A percentile compares a stretch with the other conserved stretches of the same genome.
These are phyloP conservation scores for Aspergillus coremiiformis DNA, from an alignment of 495 filamentous ascomycete species.

Conservation along the genomic window DNA sequence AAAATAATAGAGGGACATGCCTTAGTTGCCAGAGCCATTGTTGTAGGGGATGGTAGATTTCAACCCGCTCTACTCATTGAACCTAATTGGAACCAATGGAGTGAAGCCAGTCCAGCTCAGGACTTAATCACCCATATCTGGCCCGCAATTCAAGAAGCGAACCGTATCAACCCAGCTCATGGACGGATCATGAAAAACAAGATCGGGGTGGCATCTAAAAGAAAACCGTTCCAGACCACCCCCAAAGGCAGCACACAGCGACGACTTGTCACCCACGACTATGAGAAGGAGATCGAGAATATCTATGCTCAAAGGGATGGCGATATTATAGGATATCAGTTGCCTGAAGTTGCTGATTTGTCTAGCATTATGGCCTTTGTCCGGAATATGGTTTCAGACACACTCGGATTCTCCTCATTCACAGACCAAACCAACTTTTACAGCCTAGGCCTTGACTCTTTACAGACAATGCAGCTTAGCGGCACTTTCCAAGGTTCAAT, in stretches of 20 bases:
- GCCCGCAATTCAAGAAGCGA: conserved; percentile 41
- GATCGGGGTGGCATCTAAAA: conserved; percentile 30
- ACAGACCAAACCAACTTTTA: conserved; percentile 17
- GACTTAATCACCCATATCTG: conserved; percentile 32
- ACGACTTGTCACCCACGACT: conserved; percentile 38
- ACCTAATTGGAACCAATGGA: conserved; percentile 13
- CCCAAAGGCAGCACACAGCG: conserved; percentile 52
- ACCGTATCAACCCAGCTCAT: conserved; percentile 31
- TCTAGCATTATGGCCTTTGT: neutral
- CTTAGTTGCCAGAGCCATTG: conserved; percentile 37
- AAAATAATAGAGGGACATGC: conserved; percentile 36
- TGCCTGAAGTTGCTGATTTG: neutral
- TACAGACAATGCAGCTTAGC: conserved; percentile 26
- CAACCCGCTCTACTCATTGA: conserved; percentile 49
- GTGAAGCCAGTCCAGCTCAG: neutral
- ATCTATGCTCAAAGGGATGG: conserved; percentile 32
- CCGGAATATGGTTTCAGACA: neutral
- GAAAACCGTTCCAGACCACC: conserved; percentile 45
- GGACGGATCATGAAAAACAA: conserved; percentile 28
- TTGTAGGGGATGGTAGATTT: conserved; percentile 46
- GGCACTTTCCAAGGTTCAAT: conserved; percentile 15
- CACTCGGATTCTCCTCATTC: neutral
- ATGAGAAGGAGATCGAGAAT: conserved; percentile 45
- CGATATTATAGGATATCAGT: neutral
- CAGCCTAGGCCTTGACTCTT: conserved; percentile 25